A percentile compares a stretch with the other conserved stretches of the same genome.
Conservation (phyloP, 2,329 filamentous ascomycete genomes). For the Trichoderma sp. region DNA sequence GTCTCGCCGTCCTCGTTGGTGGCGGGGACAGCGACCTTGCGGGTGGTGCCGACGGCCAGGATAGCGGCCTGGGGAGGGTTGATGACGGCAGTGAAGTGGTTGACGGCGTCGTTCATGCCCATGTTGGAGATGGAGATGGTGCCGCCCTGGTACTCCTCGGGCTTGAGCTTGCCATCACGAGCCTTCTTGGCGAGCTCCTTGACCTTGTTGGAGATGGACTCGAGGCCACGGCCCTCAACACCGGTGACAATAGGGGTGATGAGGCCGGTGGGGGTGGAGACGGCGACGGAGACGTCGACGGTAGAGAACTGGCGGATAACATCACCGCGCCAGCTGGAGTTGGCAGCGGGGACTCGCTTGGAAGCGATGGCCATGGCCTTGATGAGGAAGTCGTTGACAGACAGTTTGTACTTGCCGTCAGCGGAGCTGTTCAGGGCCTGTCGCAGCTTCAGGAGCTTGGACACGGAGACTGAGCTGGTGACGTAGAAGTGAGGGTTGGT, state of each 20-base stretch:
- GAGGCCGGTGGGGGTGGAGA: conserved; percentile 87
- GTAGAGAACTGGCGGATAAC: conserved; percentile 90
- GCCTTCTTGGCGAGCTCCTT: conserved; percentile 98
- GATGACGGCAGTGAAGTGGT: conserved; percentile 97
- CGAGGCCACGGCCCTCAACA: conserved; percentile 82
- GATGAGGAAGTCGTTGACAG: conserved; percentile 99
- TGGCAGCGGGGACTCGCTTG: conserved; percentile 92
- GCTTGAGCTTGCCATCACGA: conserved; percentile 96
- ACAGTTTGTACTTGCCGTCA: conserved; percentile 96
- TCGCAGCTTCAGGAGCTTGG: conserved; percentile 94
- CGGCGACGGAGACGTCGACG: conserved; percentile 93
- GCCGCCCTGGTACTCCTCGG: conserved; percentile 98
- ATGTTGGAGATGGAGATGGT: conserved; percentile 99
- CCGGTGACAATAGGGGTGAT: conserved; percentile 97
- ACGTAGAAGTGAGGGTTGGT: conserved; percentile 99
- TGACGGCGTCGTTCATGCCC: conserved; percentile 97
- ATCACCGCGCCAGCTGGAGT: conserved; percentile 91
- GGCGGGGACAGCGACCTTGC: conserved; percentile 88
- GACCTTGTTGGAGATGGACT: conserved; percentile 83
- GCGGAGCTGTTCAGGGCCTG: conserved; percentile 85
- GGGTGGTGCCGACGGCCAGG: conserved; percentile 88
- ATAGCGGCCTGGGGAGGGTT: conserved; percentile 98
- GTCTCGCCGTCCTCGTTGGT: conserved; percentile 81
- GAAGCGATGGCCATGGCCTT: conserved; percentile 89
- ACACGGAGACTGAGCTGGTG: conserved; percentile 84